Evolutionary conservation across 352 stramenopile genomes (phyloP).

Genomic region (Phytophthora pluvialis): DNA sequence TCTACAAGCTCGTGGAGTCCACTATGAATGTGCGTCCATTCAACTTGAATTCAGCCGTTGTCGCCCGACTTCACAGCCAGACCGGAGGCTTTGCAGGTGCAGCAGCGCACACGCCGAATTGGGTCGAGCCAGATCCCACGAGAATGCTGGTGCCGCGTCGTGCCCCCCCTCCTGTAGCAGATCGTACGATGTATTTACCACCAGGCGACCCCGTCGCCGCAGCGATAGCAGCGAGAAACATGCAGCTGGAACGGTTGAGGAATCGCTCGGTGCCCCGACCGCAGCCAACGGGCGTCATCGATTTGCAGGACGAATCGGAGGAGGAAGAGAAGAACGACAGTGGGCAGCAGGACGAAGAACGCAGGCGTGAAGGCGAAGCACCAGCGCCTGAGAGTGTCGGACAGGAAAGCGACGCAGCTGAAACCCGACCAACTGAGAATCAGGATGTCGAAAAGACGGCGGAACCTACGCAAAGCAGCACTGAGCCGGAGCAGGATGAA

Average conservation of each 20-base stretch:
- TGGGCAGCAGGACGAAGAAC: constrained; percentile 3
- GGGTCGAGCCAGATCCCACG: constrained; percentile 15
- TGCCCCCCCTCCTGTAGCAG: constrained; percentile 2
- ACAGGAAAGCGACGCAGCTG: not conserved
- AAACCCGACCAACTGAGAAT: not conserved
- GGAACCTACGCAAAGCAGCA: not conserved
- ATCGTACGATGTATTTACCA: constrained; percentile 9
- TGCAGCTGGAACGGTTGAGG: not conserved
- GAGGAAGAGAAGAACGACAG: constrained; percentile 31
- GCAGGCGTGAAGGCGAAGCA: not conserved
- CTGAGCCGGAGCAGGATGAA: constrained; percentile 1
- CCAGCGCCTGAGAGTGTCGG: not conserved
- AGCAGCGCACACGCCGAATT: constrained; percentile 15
- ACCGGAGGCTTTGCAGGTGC: not conserved
- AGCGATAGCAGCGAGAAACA: constrained; percentile 9
- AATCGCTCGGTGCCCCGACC: not conserved
- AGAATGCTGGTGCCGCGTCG: constrained; percentile 14
- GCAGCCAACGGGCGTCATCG: constrained; percentile 25
- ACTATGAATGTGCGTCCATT: constrained; percentile 38
- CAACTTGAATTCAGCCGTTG: constrained; percentile 21
- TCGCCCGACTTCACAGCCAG: constrained; percentile 13
- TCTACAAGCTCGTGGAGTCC: constrained; percentile 46
- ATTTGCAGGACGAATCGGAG: constrained; percentile 42
- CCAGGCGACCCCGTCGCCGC: constrained; percentile 6
- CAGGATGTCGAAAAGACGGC: not conserved